A percentile compares a stretch with the other conserved stretches of the same genome.
Conservation (phyloP, 2,329 filamentous ascomycete species). For the Alternaria ethzedia region DNA sequence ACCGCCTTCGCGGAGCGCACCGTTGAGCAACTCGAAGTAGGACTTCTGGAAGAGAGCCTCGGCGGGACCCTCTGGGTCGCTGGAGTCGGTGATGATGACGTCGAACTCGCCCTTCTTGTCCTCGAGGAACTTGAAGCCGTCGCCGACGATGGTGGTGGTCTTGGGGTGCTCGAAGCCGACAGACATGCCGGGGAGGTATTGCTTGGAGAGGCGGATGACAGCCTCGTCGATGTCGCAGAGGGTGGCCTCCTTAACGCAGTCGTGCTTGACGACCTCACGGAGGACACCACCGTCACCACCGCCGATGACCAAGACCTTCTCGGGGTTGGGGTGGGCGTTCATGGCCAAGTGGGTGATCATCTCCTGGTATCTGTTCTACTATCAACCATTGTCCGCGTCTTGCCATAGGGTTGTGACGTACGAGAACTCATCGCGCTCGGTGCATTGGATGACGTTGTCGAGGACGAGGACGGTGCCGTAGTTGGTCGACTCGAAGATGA, state of each 20-base stretch:
- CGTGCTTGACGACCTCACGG: conserved; percentile 98
- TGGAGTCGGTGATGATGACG: conserved; percentile 99
- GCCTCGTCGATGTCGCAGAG: conserved; percentile 99
- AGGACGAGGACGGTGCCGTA: conserved; percentile 95
- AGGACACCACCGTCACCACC: conserved; percentile 97
- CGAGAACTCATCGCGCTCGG: conserved; percentile 98
- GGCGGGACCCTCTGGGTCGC: conserved; percentile 94
- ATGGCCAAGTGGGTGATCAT: conserved; percentile 99
- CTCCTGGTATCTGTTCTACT: conserved; percentile 78
- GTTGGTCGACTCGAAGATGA: conserved; percentile 98
- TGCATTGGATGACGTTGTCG: conserved; percentile 99
- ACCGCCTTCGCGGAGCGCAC: conserved; percentile 90
- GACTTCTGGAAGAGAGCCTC: conserved; percentile 98
- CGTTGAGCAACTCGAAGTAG: conserved; percentile 93
- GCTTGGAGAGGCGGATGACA: conserved; percentile 96
- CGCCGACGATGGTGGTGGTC: conserved; percentile 88
- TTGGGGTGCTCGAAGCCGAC: conserved; percentile 93
- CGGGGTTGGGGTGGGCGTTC: conserved; percentile 97
- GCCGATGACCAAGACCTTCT: conserved; percentile 98
- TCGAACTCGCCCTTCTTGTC: conserved; percentile 98
- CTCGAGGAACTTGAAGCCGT: conserved; percentile 98
- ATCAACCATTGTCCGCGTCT: conserved; percentile 20
- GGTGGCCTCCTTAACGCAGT: conserved; percentile 91
- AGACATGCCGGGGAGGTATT: conserved; percentile 94
- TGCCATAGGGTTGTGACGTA: conserved; percentile 48